Percentiles rank a stretch among this genome's conserved stretches.
Conservation (phyloP, 768 basidiomycete species). For the Mycena latifolia region DNA sequence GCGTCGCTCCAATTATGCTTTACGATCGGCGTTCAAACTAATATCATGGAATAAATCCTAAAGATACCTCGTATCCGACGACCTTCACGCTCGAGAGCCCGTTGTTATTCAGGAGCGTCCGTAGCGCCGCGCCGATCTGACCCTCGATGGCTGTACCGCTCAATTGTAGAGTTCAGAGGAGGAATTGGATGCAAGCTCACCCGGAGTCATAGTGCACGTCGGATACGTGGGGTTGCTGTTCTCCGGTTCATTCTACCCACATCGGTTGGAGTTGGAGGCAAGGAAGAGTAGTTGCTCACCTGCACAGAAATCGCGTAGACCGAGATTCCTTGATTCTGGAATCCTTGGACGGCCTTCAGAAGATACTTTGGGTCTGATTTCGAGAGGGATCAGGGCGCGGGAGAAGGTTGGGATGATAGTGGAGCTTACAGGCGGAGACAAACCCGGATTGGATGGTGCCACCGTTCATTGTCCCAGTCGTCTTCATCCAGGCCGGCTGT, state of each 20-base stretch:
- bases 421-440: conserved; percentile 52
- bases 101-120: conserved; percentile 73
- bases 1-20: conserved; percentile 84
- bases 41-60: too few species aligned
- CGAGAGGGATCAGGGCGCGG: background rate
- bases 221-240: conserved; percentile 79
- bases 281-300: background rate
- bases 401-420: background rate
- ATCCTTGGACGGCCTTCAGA: conserved; percentile 78
- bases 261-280: background rate
- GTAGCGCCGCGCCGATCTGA: conserved; percentile 65
- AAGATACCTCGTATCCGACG: conserved; percentile 56
- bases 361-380: conserved; percentile 76
- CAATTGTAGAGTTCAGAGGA: background rate
- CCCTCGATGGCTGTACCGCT: conserved; percentile 59
- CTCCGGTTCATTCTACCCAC: conserved; percentile 59
- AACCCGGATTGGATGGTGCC: conserved; percentile 57
- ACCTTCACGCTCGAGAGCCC: conserved; percentile 71
- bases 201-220: conserved; percentile 66
- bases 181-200: background rate
- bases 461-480: conserved; percentile 75
- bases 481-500: conserved; percentile 88
- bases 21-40: conserved; percentile 51
- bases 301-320: conserved; percentile 76
- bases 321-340: conserved; percentile 68